These are phyloP conservation scores for Lagenidium sp. DNA, from an alignment of 352 stramenopile genomes.

Conservation along the genomic window DNA sequence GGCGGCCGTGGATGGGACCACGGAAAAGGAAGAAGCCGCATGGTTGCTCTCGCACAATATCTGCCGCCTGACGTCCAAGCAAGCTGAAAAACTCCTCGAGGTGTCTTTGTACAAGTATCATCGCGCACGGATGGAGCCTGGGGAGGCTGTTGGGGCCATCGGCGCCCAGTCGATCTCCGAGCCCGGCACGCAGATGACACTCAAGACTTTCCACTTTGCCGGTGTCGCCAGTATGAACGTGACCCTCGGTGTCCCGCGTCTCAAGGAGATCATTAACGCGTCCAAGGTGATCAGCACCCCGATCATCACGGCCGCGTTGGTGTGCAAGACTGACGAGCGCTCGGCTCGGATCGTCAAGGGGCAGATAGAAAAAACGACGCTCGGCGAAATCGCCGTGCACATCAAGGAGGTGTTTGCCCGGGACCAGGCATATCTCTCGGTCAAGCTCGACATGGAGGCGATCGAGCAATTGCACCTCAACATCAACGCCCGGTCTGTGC, in stretches of 20 bases:
- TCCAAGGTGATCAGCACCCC: conserved; percentile 98
- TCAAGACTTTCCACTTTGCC: conserved; percentile 99
- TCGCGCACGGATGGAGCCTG: conserved; percentile 87
- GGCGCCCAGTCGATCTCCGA: conserved; percentile 97
- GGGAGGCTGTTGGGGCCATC: conserved; percentile 96
- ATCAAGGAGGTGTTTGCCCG: conserved; percentile 98
- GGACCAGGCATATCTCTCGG: conserved; percentile 92
- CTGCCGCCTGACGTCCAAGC: conserved; percentile 81
- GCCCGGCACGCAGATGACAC: conserved; percentile 93
- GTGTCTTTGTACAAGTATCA: conserved; percentile 82
- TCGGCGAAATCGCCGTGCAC: conserved; percentile 93
- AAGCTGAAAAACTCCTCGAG: conserved; percentile 74
- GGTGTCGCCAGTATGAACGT: conserved; percentile 99
- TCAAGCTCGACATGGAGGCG: conserved; percentile 95
- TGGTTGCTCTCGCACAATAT: conserved; percentile 87
- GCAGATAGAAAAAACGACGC: conserved; percentile 98
- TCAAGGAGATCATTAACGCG: conserved; percentile 97
- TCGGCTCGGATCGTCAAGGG: conserved; percentile 98
- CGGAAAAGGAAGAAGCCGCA: conserved; percentile 63
- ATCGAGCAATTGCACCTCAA: conserved; percentile 97
- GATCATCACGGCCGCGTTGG: conserved; percentile 98
- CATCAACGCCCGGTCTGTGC: conserved; percentile 88
- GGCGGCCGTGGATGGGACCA: conserved; percentile 33
- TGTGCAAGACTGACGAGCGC: conserved; percentile 95
- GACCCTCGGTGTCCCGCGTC: conserved; percentile 97